phyloP scores from a whole-genome alignment of 441 rosid species.

The Adansonia gregorii region DNA sequence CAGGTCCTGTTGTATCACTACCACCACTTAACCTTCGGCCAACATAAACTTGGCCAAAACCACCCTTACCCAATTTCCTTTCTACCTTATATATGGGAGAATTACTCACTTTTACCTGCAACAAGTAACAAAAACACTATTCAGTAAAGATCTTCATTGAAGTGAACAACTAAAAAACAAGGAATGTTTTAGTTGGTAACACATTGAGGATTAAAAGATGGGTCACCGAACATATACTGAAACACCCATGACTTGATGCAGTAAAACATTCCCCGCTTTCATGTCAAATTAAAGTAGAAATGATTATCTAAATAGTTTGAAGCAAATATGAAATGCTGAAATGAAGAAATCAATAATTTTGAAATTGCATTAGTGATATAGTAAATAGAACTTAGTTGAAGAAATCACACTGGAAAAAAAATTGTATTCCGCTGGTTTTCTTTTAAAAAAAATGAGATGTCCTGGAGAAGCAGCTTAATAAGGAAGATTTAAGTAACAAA shows the following conservation, averaged over 20 bases:
- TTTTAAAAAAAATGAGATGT: background rate
- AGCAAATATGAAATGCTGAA: background rate
- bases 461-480: conserved; percentile 8
- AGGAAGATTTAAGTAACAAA: background rate
- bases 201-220: background rate
- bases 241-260: background rate
- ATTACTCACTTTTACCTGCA: conserved; percentile 82
- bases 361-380: background rate
- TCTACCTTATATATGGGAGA: conserved; percentile 89
- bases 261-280: background rate
- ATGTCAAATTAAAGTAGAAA: background rate
- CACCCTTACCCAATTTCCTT: conserved; percentile 94
- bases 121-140: background rate
- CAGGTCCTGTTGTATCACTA: conserved; percentile 77
- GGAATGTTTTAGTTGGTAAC: background rate
- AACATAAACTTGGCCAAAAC: conserved; percentile 96
- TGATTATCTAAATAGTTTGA: background rate
- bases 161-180: background rate
- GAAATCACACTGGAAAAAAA: background rate
- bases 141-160: conserved; percentile 3
- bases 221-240: background rate
- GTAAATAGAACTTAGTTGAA: background rate
- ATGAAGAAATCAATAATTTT: background rate
- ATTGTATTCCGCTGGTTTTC: background rate
- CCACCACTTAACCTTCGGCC: conserved; percentile 89